phyloP scores from a whole-genome alignment of 352 stramenopile genomes.

The Phytophthora pini region DNA sequence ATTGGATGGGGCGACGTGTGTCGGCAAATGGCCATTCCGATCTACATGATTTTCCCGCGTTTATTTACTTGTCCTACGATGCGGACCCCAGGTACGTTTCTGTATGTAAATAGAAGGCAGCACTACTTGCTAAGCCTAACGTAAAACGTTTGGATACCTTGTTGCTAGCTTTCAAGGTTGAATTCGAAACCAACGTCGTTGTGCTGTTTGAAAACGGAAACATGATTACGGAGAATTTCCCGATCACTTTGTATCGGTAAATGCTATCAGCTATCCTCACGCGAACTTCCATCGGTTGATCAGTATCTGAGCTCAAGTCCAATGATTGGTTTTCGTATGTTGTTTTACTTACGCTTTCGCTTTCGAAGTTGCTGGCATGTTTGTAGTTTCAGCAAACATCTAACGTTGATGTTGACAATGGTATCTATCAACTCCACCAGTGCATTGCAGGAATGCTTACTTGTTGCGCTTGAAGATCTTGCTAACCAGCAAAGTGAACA shows the following conservation, averaged over 20 bases:
- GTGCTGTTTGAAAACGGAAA: slow-evolving; percentile 92
- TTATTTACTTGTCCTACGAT: slow-evolving; percentile 94
- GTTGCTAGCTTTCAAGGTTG: slow-evolving; percentile 83
- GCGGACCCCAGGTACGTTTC: slow-evolving; percentile 63
- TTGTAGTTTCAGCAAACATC: neutral
- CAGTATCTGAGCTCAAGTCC: too few relatives aligned
- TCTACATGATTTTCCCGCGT: slow-evolving; percentile 95
- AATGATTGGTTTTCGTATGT: too few relatives aligned
- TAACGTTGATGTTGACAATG: too few relatives aligned
- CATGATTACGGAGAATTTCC: slow-evolving; percentile 92
- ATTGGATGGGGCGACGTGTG: slow-evolving; percentile 93
- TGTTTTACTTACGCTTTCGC: too few relatives aligned
- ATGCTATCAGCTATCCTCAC: too few relatives aligned
- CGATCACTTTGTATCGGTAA: slow-evolving; percentile 86
- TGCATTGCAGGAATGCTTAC: slow-evolving; percentile 47
- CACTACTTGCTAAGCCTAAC: neutral
- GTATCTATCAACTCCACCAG: neutral
- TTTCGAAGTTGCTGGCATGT: too few relatives aligned
- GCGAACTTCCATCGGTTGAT: too few relatives aligned
- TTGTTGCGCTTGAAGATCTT: slow-evolving; percentile 99
- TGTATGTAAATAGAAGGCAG: neutral
- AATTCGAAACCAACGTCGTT: slow-evolving; percentile 94
- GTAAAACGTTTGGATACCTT: slow-evolving; percentile 6
- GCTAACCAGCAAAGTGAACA: slow-evolving; percentile 94
- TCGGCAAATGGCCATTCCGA: slow-evolving; percentile 89